phyloP scores from a whole-genome alignment of 1,139 yeast genomes.

The Hanseniaspora sp. region DNA sequence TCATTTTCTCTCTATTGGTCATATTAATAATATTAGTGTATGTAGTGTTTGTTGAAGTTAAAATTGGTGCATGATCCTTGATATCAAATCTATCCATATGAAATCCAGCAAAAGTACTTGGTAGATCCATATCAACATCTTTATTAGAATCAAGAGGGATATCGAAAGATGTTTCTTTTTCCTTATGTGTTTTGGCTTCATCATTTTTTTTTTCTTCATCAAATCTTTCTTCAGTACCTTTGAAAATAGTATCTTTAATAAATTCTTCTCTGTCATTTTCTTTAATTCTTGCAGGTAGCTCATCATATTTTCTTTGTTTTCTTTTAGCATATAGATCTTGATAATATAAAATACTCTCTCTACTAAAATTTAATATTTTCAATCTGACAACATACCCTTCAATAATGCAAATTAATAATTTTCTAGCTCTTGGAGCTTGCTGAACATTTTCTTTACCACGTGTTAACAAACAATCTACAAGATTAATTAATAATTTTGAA shows the following conservation, averaged over 20 bases:
- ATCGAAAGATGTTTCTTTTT: background rate
- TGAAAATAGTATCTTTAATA: constrained; percentile 20
- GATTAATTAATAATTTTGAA: constrained; percentile 74
- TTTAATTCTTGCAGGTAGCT: constrained; percentile 20
- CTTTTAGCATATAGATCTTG: constrained; percentile 45
- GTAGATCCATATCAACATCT: constrained; percentile 17
- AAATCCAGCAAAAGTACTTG: constrained; percentile 16
- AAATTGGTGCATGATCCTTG: constrained; percentile 39
- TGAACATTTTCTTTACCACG: constrained; percentile 52
- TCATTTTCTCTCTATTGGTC: constrained; percentile 14
- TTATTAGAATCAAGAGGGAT: constrained; percentile 18
- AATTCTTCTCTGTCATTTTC: constrained; percentile 23
- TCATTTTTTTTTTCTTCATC: constrained; percentile 21
- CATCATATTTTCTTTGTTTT: constrained; percentile 22
- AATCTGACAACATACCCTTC: constrained; percentile 83
- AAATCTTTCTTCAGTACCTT: constrained; percentile 16
- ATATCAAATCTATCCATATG: constrained; percentile 40
- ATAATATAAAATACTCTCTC: constrained; percentile 52
- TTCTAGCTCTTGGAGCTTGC: constrained; percentile 62
- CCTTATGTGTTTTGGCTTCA: constrained; percentile 15
- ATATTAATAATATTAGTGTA: constrained; percentile 29
- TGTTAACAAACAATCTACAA: constrained; percentile 80
- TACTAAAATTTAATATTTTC: constrained; percentile 60
- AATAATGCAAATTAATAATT: constrained; percentile 66
- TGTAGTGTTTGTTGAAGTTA: constrained; percentile 30